Evolutionary conservation across 2,329 filamentous ascomycete species (phyloP).

Genomic region (Arthrobotrys entomopaga): DNA sequence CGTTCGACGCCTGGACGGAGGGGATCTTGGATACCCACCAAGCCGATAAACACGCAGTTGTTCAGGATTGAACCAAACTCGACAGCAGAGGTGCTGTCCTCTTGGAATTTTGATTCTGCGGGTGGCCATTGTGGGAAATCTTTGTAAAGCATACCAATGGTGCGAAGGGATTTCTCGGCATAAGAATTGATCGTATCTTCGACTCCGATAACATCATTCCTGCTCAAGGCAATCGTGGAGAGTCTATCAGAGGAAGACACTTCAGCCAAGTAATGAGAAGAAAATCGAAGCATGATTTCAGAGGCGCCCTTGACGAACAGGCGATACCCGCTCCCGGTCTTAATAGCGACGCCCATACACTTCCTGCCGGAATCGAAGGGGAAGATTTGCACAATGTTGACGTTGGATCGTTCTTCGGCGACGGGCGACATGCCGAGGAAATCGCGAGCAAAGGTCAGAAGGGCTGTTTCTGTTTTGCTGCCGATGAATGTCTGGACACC

Average conservation of each 20-base stretch:
- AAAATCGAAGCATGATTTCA: conserved; percentile 70
- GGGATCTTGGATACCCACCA: conserved; percentile 66
- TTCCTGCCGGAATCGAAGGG: conserved; percentile 81
- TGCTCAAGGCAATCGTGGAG: conserved; percentile 56
- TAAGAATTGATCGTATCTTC: conserved; percentile 78
- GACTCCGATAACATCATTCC: conserved; percentile 62
- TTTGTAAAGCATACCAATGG: conserved; percentile 83
- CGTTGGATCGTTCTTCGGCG: conserved; percentile 71
- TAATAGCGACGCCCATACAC: conserved; percentile 71
- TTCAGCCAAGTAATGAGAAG: conserved; percentile 60
- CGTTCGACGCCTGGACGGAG: conserved; percentile 64
- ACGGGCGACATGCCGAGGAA: conserved; percentile 75
- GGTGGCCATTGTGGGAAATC: conserved; percentile 90
- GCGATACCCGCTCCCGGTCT: conserved; percentile 65
- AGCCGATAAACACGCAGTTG: conserved; percentile 66
- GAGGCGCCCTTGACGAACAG: conserved; percentile 69
- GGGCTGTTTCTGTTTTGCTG: conserved; percentile 80
- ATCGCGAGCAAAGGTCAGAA: conserved; percentile 75
- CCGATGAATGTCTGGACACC: conserved; percentile 75
- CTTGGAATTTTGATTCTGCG: conserved; percentile 67
- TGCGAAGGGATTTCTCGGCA: conserved; percentile 80
- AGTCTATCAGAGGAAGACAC: conserved; percentile 40
- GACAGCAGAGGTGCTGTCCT: conserved; percentile 64
- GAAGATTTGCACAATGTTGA: conserved; percentile 72
- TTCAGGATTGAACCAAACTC: conserved; percentile 67